Base-by-base conservation (phyloP, 2,329 filamentous ascomycete species). In the Talaromyces sp. region DNA sequence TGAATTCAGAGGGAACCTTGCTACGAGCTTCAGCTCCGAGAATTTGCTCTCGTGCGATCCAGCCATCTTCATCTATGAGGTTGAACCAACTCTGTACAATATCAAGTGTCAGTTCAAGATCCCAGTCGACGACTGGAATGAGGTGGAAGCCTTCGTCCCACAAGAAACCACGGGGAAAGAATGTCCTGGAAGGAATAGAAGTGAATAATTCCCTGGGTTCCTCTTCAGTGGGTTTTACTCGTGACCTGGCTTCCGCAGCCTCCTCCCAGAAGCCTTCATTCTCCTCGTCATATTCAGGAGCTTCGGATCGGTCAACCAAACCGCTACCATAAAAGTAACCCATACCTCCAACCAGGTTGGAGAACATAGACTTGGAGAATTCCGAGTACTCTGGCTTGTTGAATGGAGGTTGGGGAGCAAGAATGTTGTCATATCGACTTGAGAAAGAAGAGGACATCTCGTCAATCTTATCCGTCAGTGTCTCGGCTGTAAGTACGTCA, bases 131-230 rank as follows among this genome's bases (percentile, higher is more conserved):
- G 56, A 99, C 87, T 1, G 92, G 92, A 50, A 96, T 79, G 36
- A 99, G 79, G 69, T 99, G 94, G 75, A 97, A 99, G 0, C 94
- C 94, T 73, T 99, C 94, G 67, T 99, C 94, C 94, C 94, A 99
- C 3, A 97, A 80, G 72, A 99, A 99, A 0, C 94, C 94, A 61
- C 94, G 84, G 1, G 94, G 94, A 75, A 99, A 99, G 78, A 99
- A 99, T 0, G 94, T 89, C 4, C 94, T 82, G 8, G 93, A 97
- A 0, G 94, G 94, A 58, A 97, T 87, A 66, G 87, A 90, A 6
- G 92, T 95, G 71, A 92, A 97, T 2, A 99, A 83, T 71, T 96
- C 90, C 56, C 87, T 89, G 1, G 93, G 91, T 0, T 90, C 90
- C 68, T 95, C 91, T 0, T 87, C 75, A 60, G 84, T 79, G 63